A percentile compares a stretch with the other conserved stretches of the same genome.
Evolutionary conservation across 805 yeast species (phyloP).

Genomic region (Saitoella complicata): DNA sequence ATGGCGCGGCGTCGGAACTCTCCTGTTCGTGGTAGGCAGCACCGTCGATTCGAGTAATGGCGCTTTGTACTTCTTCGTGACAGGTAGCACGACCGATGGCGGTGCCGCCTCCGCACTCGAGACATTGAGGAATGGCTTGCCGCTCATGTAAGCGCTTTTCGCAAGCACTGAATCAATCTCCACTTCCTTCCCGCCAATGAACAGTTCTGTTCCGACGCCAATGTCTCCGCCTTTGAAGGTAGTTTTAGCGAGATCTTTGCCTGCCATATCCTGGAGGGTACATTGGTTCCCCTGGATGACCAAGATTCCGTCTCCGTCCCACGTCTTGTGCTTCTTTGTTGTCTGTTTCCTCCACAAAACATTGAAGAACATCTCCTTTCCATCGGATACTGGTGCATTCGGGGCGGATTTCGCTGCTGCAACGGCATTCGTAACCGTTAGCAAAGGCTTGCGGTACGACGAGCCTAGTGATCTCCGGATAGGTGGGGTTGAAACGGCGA

Average conservation of each 20-base stretch:
- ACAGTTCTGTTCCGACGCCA: constrained; percentile 27
- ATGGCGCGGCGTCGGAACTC: constrained; percentile 7
- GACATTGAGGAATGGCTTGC: too few relatives aligned
- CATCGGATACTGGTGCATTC: too few relatives aligned
- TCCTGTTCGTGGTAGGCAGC: background rate
- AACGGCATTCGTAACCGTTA: too few relatives aligned
- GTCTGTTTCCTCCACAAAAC: constrained; percentile 54
- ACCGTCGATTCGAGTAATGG: too few relatives aligned
- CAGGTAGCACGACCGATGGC: too few relatives aligned
- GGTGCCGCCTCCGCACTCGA: too few relatives aligned
- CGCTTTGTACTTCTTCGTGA: too few relatives aligned
- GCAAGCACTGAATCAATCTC: constrained; percentile 7
- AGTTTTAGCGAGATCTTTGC: constrained; percentile 5
- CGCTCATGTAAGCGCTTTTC: background rate
- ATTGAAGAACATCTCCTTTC: too few relatives aligned
- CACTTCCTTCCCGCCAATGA: constrained; percentile 44
- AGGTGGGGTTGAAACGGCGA: too few relatives aligned
- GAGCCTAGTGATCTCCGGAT: too few relatives aligned
- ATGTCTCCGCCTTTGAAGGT: constrained; percentile 6
- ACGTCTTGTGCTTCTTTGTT: constrained; percentile 66
- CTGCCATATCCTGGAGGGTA: constrained; percentile 17
- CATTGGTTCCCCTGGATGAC: constrained; percentile 15
- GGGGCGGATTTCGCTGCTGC: too few relatives aligned
- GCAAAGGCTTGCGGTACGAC: too few relatives aligned
- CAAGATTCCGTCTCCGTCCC: constrained; percentile 85